These are phyloP conservation scores for Coniophora puteana DNA, from an alignment of 1,284 basidiomycete species.

Conservation along the genomic window DNA sequence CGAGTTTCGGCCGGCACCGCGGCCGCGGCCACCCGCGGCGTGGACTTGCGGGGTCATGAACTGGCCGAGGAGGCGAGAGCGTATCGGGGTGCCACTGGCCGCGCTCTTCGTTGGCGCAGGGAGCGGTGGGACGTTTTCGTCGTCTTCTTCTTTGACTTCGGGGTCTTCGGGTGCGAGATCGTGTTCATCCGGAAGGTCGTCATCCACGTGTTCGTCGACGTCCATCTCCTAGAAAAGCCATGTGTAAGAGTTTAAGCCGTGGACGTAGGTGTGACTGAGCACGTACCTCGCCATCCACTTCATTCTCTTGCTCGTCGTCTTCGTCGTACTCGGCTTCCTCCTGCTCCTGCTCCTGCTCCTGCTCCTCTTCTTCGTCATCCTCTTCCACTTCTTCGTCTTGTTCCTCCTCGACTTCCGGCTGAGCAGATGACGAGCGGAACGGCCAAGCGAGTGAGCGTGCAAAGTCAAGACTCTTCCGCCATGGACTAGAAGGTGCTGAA, in stretches of 20 bases:
- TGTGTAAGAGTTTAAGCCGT: background rate
- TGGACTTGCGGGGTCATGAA: slow-evolving; percentile 54
- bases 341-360: slow-evolving; percentile 11
- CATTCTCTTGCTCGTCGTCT: slow-evolving; percentile 5
- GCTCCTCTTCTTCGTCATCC: slow-evolving; percentile 6
- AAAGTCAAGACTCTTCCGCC: slow-evolving; percentile 32
- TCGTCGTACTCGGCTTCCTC: slow-evolving; percentile 4
- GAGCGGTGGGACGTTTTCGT: slow-evolving; percentile 11
- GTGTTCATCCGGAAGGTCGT: background rate
- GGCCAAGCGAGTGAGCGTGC: slow-evolving; percentile 31
- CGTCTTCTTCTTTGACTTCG: no score
- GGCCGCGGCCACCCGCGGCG: slow-evolving; percentile 10
- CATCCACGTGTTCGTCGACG: slow-evolving; percentile 1
- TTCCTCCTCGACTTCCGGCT: slow-evolving; percentile 15
- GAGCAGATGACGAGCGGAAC: slow-evolving; percentile 28
- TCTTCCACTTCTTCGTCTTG: slow-evolving; percentile 5
- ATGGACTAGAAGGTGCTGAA: slow-evolving; percentile 13
- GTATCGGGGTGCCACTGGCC: slow-evolving; percentile 6
- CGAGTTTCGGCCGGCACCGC: slow-evolving; percentile 23
- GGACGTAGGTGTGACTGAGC: background rate
- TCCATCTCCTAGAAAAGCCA: slow-evolving; percentile 1
- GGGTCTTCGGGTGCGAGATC: background rate
- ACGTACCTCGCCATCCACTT: slow-evolving; percentile 1
- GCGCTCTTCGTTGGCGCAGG: background rate
- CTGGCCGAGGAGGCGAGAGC: slow-evolving; percentile 24